A percentile compares a stretch with the other conserved stretches of the same genome.
Evolutionary conservation across 2,329 filamentous ascomycete genomes (phyloP).

Genomic region (Colletotrichum siamense): DNA sequence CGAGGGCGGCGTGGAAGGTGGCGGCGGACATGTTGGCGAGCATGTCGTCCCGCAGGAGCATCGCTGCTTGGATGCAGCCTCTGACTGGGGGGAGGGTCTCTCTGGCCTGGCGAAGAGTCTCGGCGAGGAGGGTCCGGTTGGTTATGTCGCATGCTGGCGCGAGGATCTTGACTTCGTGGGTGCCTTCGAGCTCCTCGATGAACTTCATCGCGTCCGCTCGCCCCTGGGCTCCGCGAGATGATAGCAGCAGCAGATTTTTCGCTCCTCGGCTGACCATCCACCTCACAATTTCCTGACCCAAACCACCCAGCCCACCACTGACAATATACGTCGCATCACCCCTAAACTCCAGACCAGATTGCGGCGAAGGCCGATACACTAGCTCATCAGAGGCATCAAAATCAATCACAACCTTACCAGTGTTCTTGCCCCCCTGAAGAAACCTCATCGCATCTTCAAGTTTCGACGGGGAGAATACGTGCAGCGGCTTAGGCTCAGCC

Average conservation of each 20-base stretch:
- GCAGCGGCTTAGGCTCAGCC: constrained; percentile 19
- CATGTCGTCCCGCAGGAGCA: constrained; percentile 42
- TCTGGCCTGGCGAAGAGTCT: constrained; percentile 23
- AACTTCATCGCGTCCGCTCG: constrained; percentile 24
- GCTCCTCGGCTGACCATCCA: constrained; percentile 51
- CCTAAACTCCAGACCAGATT: constrained; percentile 21
- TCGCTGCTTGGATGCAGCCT: constrained; percentile 41
- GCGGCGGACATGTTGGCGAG: constrained; percentile 54
- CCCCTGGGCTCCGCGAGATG: constrained; percentile 25
- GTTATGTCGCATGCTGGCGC: constrained; percentile 49
- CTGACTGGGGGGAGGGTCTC: constrained; percentile 30
- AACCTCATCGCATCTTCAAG: constrained; percentile 43
- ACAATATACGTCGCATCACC: constrained; percentile 55
- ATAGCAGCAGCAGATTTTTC: constrained; percentile 56
- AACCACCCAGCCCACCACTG: constrained; percentile 62
- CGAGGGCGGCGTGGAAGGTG: constrained; percentile 46
- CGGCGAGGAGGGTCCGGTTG: constrained; percentile 24
- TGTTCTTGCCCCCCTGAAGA: constrained; percentile 49
- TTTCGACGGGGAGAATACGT: constrained; percentile 27
- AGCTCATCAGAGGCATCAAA: not conserved
- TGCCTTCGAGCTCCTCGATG: constrained; percentile 33
- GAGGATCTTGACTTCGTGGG: constrained; percentile 33
- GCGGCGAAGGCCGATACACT: not conserved
- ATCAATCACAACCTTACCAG: constrained; percentile 49
- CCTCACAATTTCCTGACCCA: constrained; percentile 57